phyloP scores from a whole-genome alignment of 495 filamentous ascomycete species.

The Bacidia rubella region DNA sequence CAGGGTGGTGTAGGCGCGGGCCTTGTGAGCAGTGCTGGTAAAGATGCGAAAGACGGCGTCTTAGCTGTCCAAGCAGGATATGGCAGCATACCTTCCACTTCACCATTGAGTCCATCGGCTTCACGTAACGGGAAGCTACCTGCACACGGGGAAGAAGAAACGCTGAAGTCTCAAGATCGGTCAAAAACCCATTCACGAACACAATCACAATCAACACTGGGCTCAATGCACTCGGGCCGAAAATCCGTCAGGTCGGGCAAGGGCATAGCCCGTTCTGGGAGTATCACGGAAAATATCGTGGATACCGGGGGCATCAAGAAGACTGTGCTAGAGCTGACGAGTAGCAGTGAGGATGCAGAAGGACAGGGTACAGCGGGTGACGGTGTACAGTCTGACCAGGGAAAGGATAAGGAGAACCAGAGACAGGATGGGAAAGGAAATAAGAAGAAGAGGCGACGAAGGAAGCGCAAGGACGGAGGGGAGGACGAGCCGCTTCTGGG shows the following conservation, averaged over 20 bases:
- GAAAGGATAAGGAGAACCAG: constrained; percentile 18
- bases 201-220: constrained; percentile 23
- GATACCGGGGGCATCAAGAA: constrained; percentile 75
- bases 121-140: constrained; percentile 10
- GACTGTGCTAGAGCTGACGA: constrained; percentile 64
- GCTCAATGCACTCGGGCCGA: constrained; percentile 24
- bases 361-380: constrained; percentile 7
- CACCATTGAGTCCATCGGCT: constrained; percentile 20
- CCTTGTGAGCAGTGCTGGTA: constrained; percentile 36
- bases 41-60: constrained; percentile 53
- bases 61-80: constrained; percentile 54
- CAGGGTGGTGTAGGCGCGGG: constrained; percentile 40
- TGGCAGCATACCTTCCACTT: constrained; percentile 37
- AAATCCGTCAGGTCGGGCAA: constrained; percentile 26
- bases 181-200: constrained; percentile 4
- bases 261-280: constrained; percentile 59
- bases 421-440: constrained; percentile 9
- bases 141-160: constrained; percentile 14
- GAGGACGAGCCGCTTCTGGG: constrained; percentile 11
- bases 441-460: constrained; percentile 30
- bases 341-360: constrained; percentile 29
- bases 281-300: constrained; percentile 77
- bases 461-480: constrained; percentile 19
- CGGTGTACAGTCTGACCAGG: constrained; percentile 16
- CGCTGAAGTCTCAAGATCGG: neutral